Evolutionary conservation across 1,139 yeast species (phyloP).

Genomic region (Candida sp.): DNA sequence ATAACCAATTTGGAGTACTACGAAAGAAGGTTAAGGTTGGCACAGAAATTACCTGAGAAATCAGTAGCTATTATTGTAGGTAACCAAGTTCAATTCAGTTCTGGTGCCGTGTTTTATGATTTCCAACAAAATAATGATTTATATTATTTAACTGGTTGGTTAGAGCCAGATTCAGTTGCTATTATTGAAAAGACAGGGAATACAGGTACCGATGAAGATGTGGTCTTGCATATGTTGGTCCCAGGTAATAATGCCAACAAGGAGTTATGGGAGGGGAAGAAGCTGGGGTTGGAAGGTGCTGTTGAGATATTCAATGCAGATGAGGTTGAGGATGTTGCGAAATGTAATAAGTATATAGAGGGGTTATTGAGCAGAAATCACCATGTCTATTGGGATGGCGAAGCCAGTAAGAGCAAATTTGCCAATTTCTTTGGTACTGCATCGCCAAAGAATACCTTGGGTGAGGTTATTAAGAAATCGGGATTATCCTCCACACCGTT

Average conservation of each 20-base stretch:
- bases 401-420: conserved; percentile 6
- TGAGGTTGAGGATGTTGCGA: conserved; percentile 51
- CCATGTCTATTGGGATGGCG: conserved; percentile 49
- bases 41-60: conserved; percentile 54
- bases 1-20: conserved; percentile 81
- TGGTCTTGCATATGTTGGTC: conserved; percentile 73
- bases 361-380: conserved; percentile 45
- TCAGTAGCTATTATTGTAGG: conserved; percentile 79
- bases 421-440: conserved; percentile 13
- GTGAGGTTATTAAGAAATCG: conserved; percentile 16
- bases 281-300: conserved; percentile 86
- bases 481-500: conserved; percentile 42
- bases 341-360: conserved; percentile 38
- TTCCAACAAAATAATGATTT: conserved; percentile 92
- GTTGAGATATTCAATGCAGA: conserved; percentile 86
- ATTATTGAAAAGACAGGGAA: conserved; percentile 61
- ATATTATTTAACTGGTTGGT: conserved; percentile 86
- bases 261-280: conserved; percentile 94
- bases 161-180: conserved; percentile 84
- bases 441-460: conserved; percentile 13
- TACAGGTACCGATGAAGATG: conserved; percentile 46
- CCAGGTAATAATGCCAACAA: conserved; percentile 75
- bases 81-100: conserved; percentile 66
- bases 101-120: conserved; percentile 87
- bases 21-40: conserved; percentile 59